A percentile compares a stretch with the other conserved stretches of the same genome.
Evolutionary conservation across 2,329 filamentous ascomycete species (phyloP).

Genomic region (Coleophoma cylindrospora): DNA sequence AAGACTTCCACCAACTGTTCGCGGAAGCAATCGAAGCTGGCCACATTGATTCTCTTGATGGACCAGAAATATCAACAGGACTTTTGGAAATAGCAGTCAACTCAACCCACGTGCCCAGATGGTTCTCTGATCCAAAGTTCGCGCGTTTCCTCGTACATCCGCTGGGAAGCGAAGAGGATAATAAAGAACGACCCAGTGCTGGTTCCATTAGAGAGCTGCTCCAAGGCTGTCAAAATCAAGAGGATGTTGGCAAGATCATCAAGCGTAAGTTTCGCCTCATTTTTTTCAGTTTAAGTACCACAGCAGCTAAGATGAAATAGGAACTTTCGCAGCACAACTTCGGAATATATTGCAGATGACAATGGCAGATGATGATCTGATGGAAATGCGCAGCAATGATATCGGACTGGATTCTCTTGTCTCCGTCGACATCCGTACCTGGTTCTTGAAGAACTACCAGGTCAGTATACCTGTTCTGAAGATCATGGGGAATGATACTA

Average conservation of each 20-base stretch:
- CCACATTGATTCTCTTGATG: conserved; percentile 12
- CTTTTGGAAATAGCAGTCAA: neutral
- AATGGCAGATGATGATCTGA: neutral
- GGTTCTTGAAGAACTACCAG: conserved; percentile 40
- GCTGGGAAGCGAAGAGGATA: neutral
- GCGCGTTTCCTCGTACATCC: neutral
- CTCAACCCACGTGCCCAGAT: neutral
- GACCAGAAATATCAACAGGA: neutral
- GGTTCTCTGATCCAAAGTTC: neutral
- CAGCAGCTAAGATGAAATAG: neutral
- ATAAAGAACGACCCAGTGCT: too few relatives aligned
- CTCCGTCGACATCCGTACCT: conserved; percentile 25
- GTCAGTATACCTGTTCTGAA: conserved; percentile 41
- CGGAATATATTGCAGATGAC: neutral
- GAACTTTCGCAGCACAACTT: neutral
- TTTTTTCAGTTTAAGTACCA: neutral
- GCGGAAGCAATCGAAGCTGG: conserved; percentile 33
- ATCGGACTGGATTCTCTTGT: conserved; percentile 26
- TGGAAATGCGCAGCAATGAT: conserved; percentile 16
- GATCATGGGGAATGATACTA: conserved; percentile 30
- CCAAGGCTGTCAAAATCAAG: neutral
- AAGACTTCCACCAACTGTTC: conserved; percentile 34
- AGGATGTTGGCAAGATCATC: neutral
- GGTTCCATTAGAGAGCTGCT: neutral
- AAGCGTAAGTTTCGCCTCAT: neutral